These are phyloP conservation scores for Xylariaceae sp. DNA, from an alignment of 2,329 filamentous ascomycete species.

Conservation along the genomic window DNA sequence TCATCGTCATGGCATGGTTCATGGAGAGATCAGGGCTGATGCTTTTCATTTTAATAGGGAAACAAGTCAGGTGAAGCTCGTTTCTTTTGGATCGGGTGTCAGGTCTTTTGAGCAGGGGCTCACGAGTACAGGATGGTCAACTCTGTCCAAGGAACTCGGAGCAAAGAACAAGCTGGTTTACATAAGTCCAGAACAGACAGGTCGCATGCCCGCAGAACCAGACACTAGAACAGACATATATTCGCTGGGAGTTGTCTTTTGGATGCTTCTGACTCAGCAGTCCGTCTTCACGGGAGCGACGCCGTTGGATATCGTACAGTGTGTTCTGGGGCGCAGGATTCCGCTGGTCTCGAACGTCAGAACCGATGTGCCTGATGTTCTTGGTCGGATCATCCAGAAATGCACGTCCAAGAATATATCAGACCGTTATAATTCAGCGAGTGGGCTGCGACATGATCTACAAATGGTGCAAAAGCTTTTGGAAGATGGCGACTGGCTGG, in stretches of 20 bases:
- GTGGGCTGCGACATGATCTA: conserved; percentile 79
- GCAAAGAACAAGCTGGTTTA: conserved; percentile 87
- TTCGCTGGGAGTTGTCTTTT: conserved; percentile 84
- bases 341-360: conserved; percentile 72
- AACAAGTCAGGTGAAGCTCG: conserved; percentile 67
- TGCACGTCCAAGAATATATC: conserved; percentile 86
- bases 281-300: conserved; percentile 75
- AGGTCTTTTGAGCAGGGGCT: conserved; percentile 88
- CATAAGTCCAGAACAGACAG: conserved; percentile 92
- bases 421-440: conserved; percentile 85
- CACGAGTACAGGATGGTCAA: conserved; percentile 80
- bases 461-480: conserved; percentile 69
- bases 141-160: conserved; percentile 75
- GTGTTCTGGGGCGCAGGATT: conserved; percentile 75
- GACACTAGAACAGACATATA: conserved; percentile 93
- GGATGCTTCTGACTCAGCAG: conserved; percentile 75
- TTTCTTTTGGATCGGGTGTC: conserved; percentile 81
- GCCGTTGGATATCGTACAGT: conserved; percentile 87
- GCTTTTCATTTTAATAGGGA: conserved; percentile 82
- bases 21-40: conserved; percentile 87
- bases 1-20: conserved; percentile 78
- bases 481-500: conserved; percentile 66
- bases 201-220: conserved; percentile 85
- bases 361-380: conserved; percentile 77
- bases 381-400: conserved; percentile 81